Conservation (phyloP, 192 early-diverging fungal species). For the Diversispora eburnea region DNA sequence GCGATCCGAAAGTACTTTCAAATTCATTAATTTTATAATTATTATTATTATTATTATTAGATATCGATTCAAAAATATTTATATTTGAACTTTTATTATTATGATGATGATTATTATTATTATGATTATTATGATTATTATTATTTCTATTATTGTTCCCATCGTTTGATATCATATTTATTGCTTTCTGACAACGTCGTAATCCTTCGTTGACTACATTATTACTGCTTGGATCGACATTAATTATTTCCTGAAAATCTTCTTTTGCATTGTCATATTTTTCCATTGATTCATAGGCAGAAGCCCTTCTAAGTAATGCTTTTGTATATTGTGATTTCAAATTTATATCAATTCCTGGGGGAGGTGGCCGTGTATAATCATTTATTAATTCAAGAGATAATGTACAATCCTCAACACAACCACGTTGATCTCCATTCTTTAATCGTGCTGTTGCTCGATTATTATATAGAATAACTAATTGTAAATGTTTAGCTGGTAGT, state of each 20-base stretch:
- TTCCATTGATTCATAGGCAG: slow-evolving; percentile 79
- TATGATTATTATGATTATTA: too few relatives aligned
- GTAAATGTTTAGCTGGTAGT: slow-evolving; percentile 60
- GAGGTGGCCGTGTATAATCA: slow-evolving; percentile 23
- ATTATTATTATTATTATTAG: too few relatives aligned
- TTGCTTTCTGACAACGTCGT: slow-evolving; percentile 47
- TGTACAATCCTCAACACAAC: slow-evolving; percentile 67
- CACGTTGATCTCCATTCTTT: slow-evolving; percentile 80
- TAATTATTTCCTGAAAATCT: slow-evolving; percentile 51
- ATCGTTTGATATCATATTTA: slow-evolving; percentile 30
- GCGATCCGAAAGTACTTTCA: not conserved
- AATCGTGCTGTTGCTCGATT: slow-evolving; percentile 79
- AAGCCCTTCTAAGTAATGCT: slow-evolving; percentile 69
- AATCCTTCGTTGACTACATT: slow-evolving; percentile 42
- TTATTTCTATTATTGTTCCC: not conserved
- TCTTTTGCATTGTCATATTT: slow-evolving; percentile 69
- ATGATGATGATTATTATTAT: not conserved
- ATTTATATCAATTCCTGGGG: slow-evolving; percentile 34
- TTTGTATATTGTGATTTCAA: slow-evolving; percentile 67
- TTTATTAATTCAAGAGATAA: slow-evolving; percentile 36
- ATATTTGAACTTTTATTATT: not conserved
- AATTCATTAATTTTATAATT: not conserved
- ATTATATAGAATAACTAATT: slow-evolving; percentile 67
- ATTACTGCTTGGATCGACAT: slow-evolving; percentile 35
- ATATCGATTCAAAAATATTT: too few relatives aligned